Base-by-base conservation (phyloP, 2,329 filamentous ascomycete genomes). In the Alternaria alternata region DNA sequence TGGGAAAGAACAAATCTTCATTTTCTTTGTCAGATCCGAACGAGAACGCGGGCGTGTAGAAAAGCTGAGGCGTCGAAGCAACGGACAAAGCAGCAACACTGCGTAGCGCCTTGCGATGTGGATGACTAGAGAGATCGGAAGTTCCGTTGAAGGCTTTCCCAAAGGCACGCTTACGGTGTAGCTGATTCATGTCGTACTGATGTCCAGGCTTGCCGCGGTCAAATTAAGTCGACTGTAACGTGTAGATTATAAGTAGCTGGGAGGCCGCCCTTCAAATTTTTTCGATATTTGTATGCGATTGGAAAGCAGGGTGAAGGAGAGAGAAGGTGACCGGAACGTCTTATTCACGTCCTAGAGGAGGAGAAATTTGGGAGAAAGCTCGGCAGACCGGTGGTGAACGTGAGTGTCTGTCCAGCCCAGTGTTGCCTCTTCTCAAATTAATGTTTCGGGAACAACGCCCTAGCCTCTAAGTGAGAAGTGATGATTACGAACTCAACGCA, bases 91-190 rank as follows among this genome's bases (percentile, higher is more conserved):
- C 22, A 22, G 42, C 8, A 5, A 51, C 12, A 5, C 51, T 51
- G 32, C 44, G 36, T 22, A 41, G n/a, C 16, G 51, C 54, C 47
- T 57, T 57, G 38, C 46, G 46, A 53, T 42, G 32, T 22, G 47
- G 34, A n/a, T 55, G 46, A 34, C 41, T 43, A 4, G 51, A 44
- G 18, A 42, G 26, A 24, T 41, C 16, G 36, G 51, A 18, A 4
- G 11, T 7, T 14, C 46, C 46, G 5, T 61, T 42, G 30, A 70
- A 70, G 2, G 68, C 66, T 36, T 65, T 60, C 30, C 65, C 69
- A 36, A 63, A 68, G 28, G 44, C 57, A 41, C 67, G 68, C 44
- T 69, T 70, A 41, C 61, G 64, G 8, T 60, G 51, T 51, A 58
- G 56, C 11, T 28, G 39, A 18, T 54, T 42, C 62, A 66, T 11